Percentiles rank a stretch among this genome's conserved stretches.
These are phyloP conservation scores for Plasmodium coatneyi DNA, from an alignment of 169 alveolate species.

Conservation along the genomic window DNA sequence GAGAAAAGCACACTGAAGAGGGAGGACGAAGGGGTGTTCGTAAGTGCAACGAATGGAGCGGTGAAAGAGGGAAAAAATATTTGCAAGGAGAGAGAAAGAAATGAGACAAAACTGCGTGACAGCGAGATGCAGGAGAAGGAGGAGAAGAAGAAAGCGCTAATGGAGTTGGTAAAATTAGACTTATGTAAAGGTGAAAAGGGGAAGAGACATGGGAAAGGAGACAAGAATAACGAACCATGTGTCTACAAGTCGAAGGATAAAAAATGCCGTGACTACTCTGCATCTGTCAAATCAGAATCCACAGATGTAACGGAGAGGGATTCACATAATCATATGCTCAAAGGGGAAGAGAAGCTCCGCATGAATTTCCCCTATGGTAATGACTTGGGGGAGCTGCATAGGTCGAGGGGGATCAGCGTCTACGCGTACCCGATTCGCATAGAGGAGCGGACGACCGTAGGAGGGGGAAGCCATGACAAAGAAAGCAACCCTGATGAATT, in stretches of 20 bases:
- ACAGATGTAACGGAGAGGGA: constrained; percentile 64
- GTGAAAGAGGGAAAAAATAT: not conserved
- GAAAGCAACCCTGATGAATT: not conserved
- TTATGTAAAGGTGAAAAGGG: not conserved
- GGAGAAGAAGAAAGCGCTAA: not conserved
- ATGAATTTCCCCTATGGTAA: not conserved
- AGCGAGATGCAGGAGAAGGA: not conserved
- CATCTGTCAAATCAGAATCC: constrained; percentile 56
- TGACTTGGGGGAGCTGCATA: not conserved
- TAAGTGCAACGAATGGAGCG: not conserved
- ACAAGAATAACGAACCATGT: not conserved
- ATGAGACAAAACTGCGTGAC: not conserved
- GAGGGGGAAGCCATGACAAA: not conserved
- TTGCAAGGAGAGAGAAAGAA: not conserved
- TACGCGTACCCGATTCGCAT: constrained; percentile 22
- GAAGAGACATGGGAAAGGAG: not conserved
- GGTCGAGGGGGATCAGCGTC: constrained; percentile 2
- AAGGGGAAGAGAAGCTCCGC: not conserved
- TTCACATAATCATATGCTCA: not conserved
- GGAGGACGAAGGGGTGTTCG: not conserved
- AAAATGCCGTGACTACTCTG: not conserved
- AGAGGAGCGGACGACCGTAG: not conserved
- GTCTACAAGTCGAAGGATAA: not conserved
- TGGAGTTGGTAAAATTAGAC: not conserved
- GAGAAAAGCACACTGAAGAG: not conserved